These are phyloP conservation scores for Geotrichum cucujoidarum DNA, from an alignment of 1,139 yeast species.

Conservation along the genomic window DNA sequence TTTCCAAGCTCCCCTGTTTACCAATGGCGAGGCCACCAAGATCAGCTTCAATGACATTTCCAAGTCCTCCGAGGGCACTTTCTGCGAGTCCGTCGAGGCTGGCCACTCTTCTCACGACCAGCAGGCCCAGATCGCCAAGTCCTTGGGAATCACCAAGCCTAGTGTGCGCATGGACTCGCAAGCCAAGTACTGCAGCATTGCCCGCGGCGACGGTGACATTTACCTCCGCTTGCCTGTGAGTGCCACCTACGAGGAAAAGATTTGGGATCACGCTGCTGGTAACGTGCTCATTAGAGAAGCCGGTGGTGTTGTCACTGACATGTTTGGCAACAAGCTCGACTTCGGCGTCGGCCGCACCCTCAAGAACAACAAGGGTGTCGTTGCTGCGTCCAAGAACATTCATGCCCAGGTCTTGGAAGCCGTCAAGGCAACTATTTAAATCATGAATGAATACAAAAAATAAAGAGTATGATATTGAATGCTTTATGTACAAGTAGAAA, in stretches of 20 bases:
- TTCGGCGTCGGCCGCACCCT: conserved; percentile 86
- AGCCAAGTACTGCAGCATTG: conserved; percentile 87
- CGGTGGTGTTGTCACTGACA: conserved; percentile 87
- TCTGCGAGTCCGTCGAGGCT: conserved; percentile 95
- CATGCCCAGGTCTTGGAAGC: conserved; percentile 61
- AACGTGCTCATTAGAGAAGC: conserved; percentile 79
- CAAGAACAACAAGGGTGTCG: conserved; percentile 72
- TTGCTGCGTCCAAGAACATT: conserved; percentile 70
- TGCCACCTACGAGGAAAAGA: conserved; percentile 77
- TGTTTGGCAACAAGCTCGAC: conserved; percentile 63
- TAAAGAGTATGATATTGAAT: neutral
- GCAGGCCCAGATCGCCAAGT: conserved; percentile 68
- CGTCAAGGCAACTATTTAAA: conserved; percentile 38
- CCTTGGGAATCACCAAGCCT: conserved; percentile 56
- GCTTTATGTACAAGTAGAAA: neutral
- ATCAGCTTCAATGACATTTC: conserved; percentile 35
- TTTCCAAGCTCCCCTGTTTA: conserved; percentile 36
- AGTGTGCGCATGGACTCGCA: conserved; percentile 74
- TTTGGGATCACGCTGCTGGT: conserved; percentile 99
- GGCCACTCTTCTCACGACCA: conserved; percentile 90
- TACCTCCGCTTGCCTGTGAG: conserved; percentile 82
- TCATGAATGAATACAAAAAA: no score
- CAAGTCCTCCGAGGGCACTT: conserved; percentile 48
- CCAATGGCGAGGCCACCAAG: conserved; percentile 21
- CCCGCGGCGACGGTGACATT: conserved; percentile 89